Base-by-base conservation (phyloP, 352 stramenopile genomes). In the Globisporangium paroecandrum region DNA sequence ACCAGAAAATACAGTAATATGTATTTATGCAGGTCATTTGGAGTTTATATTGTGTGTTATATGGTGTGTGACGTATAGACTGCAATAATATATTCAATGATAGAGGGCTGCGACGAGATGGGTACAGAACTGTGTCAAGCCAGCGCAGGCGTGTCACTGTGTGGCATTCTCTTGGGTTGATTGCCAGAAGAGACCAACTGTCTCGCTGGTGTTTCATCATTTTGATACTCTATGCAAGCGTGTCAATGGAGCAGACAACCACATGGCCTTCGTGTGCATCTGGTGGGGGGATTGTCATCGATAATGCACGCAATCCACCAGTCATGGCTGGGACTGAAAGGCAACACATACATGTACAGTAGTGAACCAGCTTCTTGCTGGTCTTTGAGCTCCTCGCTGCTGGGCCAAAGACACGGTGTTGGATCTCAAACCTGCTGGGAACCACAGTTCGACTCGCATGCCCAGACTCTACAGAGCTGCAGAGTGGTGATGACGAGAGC, bases 71-170 rank as follows among this genome's bases (percentile, higher is more conserved):
- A 1, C 9, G 2, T 41, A 24, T 55, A 32, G 4, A 7, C 9
- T 27, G 22, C 5, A 36, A 15, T 4, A n/a, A 13, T 25, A n/a
- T 7, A 54, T 24, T 25, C 0, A 38, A 5, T 64, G 2, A 29
- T 64, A 64, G 36, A 64, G 38, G 7, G 2, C 1, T 64, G 6
- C 22, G 25, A 41, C 15, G 58, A 64, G 43, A 46, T 64, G 58
- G 58, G 24, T 64, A 56, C 58, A 64, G 15, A 12, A 15, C 58
- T 64, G 58, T 53, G 36, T 63, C 58, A 53, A 64, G 58, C 58
- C 58, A 64, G 58, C 43, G 43, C 43, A 51, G 43, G 18, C 43
- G 18, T 51, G 43, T 51, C 43, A 51, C 43, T 51, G 18, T 51
- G 18, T 24, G 18, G 18, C 18, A 51, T 22, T 51, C 43, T 24